These are phyloP conservation scores for Triangularia setosa DNA, from an alignment of 2,329 filamentous ascomycete genomes.

Conservation along the genomic window DNA sequence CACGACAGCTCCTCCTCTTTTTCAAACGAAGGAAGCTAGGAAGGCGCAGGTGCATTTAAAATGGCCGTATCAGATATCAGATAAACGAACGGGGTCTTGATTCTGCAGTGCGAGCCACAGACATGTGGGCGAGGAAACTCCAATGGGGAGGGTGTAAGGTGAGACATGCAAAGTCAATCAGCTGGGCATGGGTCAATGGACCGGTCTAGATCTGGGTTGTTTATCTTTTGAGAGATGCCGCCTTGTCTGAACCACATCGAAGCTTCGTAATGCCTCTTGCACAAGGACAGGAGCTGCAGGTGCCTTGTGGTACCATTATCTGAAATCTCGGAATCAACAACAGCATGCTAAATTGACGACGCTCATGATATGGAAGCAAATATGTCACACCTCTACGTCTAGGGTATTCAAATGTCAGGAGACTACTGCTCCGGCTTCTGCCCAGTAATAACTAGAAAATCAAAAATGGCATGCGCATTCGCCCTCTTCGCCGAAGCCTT, in stretches of 20 bases:
- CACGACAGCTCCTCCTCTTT: neutral
- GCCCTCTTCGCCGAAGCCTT: slow-evolving; percentile 5
- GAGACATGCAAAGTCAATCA: neutral
- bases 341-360: neutral
- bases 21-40: neutral
- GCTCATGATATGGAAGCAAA: too few species aligned
- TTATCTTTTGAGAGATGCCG: neutral
- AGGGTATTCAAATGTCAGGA: neutral
- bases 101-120: neutral
- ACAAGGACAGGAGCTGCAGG: too few species aligned
- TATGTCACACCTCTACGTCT: neutral
- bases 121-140: neutral
- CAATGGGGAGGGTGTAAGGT: neutral
- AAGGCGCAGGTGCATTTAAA: neutral
- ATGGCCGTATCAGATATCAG: neutral
- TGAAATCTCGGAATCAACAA: neutral
- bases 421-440: slow-evolving; percentile 13
- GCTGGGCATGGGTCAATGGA: neutral
- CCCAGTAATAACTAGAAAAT: slow-evolving; percentile 18
- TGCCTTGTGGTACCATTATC: too few species aligned
- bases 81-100: neutral
- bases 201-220: neutral
- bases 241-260: too few species aligned
- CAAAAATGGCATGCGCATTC: slow-evolving; percentile 19
- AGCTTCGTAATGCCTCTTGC: too few species aligned